A percentile compares a stretch with the other conserved stretches of the same genome.
Conservation (phyloP, 2,329 filamentous ascomycete genomes). For the Penicillium sp. region DNA sequence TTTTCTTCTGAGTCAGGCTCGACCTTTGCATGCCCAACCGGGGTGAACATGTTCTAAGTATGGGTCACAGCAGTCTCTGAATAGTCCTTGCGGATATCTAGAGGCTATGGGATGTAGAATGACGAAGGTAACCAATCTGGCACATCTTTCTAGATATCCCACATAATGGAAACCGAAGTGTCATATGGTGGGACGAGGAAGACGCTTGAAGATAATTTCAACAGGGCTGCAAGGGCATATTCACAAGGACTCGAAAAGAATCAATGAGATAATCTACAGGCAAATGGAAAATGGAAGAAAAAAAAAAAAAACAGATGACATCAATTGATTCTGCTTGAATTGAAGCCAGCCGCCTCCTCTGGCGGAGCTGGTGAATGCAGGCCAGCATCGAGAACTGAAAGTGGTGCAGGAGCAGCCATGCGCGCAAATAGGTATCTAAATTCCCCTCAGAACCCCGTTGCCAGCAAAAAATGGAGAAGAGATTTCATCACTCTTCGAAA, state of each 20-base stretch:
- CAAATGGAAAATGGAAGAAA: not conserved
- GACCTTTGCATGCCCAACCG: not conserved
- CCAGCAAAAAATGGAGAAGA: slow-evolving; percentile 21
- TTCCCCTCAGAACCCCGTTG: slow-evolving; percentile 16
- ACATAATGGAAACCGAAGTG: no score
- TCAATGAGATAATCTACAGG: not conserved
- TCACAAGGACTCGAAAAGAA: not conserved
- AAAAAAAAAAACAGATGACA: not conserved
- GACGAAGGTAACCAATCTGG: no score
- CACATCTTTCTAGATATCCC: no score
- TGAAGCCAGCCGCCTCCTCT: not conserved
- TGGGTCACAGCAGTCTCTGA: no score
- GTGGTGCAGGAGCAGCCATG: slow-evolving; percentile 3
- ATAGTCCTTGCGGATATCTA: no score
- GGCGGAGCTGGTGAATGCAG: not conserved
- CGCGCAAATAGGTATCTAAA: slow-evolving; percentile 36
- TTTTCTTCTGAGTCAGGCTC: not conserved
- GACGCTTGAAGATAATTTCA: no score
- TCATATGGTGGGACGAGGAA: no score
- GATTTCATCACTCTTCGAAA: slow-evolving; percentile 32
- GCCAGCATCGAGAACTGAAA: slow-evolving; percentile 1
- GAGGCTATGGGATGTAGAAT: not conserved
- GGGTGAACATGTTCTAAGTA: no score
- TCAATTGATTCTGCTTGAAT: not conserved
- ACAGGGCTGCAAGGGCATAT: no score